phyloP scores from a whole-genome alignment of 1,284 basidiomycete species.

The Malassezia yamatoensis region DNA sequence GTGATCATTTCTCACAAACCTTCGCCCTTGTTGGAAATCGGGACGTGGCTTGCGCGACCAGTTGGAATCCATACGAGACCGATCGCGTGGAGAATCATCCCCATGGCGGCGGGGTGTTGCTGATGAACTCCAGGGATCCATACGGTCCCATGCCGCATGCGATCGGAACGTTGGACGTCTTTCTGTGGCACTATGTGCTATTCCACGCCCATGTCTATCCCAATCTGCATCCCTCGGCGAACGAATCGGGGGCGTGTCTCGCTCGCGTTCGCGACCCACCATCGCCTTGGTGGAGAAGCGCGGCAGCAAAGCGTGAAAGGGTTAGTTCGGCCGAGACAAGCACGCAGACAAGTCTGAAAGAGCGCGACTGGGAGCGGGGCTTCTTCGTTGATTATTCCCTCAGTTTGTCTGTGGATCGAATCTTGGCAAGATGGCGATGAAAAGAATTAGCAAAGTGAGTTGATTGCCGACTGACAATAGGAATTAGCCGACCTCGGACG shows the following conservation, averaged over 20 bases:
- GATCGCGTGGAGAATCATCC: background rate
- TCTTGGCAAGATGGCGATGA: constrained; percentile 37
- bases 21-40: background rate
- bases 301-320: background rate
- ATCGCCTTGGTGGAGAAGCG: background rate
- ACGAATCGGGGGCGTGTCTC: background rate
- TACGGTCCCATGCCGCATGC: no score
- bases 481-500: constrained; percentile 46
- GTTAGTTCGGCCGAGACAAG: constrained; percentile 1
- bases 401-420: no score
- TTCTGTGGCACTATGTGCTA: no score
- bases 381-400: background rate
- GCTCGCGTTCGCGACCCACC: background rate
- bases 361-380: background rate
- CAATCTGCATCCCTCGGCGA: background rate
- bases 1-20: background rate
- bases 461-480: constrained; percentile 7
- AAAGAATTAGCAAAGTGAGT: constrained; percentile 46
- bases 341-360: background rate
- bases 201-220: no score
- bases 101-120: background rate
- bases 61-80: background rate
- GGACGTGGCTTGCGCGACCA: background rate
- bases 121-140: background rate
- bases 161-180: no score